Percentiles rank a stretch among this genome's conserved stretches.
Evolutionary conservation across 2,329 filamentous ascomycete species (phyloP).

Genomic region (Fusarium virguliforme): DNA sequence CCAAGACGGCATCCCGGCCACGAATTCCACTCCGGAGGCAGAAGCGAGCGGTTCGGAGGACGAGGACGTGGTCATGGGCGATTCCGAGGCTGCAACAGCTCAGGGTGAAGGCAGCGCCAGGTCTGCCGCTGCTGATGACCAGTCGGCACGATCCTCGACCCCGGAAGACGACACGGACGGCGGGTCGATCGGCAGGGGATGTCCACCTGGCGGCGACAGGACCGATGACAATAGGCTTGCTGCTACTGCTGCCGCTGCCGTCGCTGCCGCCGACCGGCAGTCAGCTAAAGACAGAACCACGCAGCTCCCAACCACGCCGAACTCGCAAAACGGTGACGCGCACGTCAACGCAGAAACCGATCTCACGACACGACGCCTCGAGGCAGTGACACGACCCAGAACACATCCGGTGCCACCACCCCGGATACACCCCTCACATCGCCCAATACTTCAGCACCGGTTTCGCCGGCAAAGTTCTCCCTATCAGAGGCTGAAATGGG

Average conservation of each 20-base stretch:
- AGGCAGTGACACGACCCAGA: neutral
- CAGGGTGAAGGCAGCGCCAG: neutral
- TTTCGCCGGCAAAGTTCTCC: conserved; percentile 1
- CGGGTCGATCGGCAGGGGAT: too few relatives aligned
- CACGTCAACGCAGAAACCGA: too few relatives aligned
- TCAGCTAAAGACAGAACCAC: neutral
- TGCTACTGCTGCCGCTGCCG: too few relatives aligned
- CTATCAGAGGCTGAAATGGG: conserved; percentile 6
- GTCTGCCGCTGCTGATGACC: neutral
- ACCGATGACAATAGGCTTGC: too few relatives aligned
- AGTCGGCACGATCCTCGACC: neutral
- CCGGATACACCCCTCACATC: neutral
- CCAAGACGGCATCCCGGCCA: neutral
- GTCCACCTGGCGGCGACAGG: neutral
- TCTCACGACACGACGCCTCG: too few relatives aligned
- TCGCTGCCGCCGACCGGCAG: too few relatives aligned
- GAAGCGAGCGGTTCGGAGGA: neutral
- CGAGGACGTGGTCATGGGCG: neutral
- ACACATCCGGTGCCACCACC: neutral
- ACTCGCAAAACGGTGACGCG: neutral
- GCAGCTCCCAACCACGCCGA: neutral
- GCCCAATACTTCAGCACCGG: neutral
- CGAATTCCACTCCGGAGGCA: neutral
- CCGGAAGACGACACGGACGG: neutral
- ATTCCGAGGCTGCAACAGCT: neutral